phyloP scores from a whole-genome alignment of 2,329 filamentous ascomycete genomes.

The Aspergillus tamarii region DNA sequence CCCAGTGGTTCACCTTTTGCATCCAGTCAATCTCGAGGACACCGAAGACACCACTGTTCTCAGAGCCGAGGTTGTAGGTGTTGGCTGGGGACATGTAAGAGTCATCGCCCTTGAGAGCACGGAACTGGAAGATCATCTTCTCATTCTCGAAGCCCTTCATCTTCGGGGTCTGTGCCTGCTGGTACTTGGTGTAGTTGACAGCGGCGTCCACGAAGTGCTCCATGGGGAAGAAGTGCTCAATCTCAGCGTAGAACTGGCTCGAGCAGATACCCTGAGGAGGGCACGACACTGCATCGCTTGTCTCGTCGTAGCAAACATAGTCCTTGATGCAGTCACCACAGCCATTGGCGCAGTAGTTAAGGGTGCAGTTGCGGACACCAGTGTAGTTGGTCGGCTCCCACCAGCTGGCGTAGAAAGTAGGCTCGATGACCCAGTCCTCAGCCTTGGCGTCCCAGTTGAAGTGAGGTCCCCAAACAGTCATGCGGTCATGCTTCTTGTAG shows the following conservation, averaged over 20 bases:
- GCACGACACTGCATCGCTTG: constrained; percentile 18
- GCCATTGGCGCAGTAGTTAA: constrained; percentile 27
- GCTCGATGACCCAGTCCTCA: constrained; percentile 16
- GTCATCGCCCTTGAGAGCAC: constrained; percentile 23
- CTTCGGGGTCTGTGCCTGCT: constrained; percentile 17
- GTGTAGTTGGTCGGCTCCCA: constrained; percentile 24
- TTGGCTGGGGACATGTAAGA: constrained; percentile 25
- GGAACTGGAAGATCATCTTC: constrained; percentile 20
- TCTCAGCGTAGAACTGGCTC: constrained; percentile 23
- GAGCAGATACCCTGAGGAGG: constrained; percentile 22
- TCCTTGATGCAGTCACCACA: constrained; percentile 24
- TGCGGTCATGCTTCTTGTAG: constrained; percentile 19
- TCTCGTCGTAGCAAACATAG: constrained; percentile 27
- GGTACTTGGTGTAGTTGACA: constrained; percentile 18
- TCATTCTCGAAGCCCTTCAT: constrained; percentile 22
- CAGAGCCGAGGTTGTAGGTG: constrained; percentile 20
- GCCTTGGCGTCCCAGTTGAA: constrained; percentile 20
- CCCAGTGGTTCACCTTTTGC: constrained; percentile 21
- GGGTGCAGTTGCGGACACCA: constrained; percentile 22
- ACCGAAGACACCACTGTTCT: constrained; percentile 21
- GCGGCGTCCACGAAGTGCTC: constrained; percentile 20
- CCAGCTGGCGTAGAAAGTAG: constrained; percentile 15
- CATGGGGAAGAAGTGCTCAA: constrained; percentile 27
- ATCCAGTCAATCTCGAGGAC: constrained; percentile 24
- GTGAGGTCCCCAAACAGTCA: constrained; percentile 23